These are phyloP conservation scores for Carpinus viminea DNA, from an alignment of 306 rosid species.

Conservation along the genomic window DNA sequence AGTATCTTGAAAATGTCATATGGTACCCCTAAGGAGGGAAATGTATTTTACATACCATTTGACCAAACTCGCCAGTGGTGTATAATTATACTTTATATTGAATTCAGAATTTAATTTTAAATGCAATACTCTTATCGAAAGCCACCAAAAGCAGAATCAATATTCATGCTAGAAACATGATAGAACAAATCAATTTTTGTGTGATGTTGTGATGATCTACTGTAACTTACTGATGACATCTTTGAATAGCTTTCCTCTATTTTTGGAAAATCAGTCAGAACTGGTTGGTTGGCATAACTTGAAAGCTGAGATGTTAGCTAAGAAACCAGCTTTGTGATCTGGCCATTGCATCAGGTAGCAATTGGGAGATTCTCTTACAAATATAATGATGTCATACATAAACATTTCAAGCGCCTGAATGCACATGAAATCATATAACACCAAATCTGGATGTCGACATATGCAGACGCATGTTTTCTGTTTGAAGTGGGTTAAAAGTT, in stretches of 20 bases:
- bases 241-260: not conserved
- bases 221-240: not conserved
- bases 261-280: not conserved
- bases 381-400: not conserved
- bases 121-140: not conserved
- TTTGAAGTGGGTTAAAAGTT: conserved; percentile 4
- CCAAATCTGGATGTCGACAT: not conserved
- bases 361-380: not conserved
- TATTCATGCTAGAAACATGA: not conserved
- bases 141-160: not conserved
- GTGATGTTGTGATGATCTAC: not conserved
- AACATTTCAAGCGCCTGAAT: not conserved
- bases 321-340: not conserved
- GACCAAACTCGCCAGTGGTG: not conserved
- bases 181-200: not conserved
- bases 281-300: not conserved
- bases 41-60: not conserved
- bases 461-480: not conserved
- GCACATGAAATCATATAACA: not conserved
- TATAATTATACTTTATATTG: not conserved
- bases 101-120: not conserved
- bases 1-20: not conserved
- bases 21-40: not conserved
- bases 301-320: not conserved
- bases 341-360: not conserved